Percentiles rank a stretch among this genome's conserved stretches.
phyloP scores from a whole-genome alignment of 345 rosid genomes.

The Cardamine occulta region DNA sequence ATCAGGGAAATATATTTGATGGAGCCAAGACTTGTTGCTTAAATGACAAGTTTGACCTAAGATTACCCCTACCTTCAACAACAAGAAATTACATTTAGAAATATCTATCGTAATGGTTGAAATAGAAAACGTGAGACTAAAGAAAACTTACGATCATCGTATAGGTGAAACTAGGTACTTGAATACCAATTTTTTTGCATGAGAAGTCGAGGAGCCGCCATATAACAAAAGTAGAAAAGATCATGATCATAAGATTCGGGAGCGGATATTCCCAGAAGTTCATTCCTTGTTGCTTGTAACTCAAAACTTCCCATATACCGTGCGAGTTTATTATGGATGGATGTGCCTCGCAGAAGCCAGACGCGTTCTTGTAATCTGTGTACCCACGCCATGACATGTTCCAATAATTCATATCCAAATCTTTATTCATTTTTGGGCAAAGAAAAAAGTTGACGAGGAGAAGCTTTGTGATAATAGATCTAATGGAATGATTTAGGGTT shows the following conservation, averaged over 20 bases:
- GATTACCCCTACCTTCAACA: slow-evolving; percentile 41
- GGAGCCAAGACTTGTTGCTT: slow-evolving; percentile 27
- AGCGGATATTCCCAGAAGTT: slow-evolving; percentile 44
- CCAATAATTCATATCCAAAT: slow-evolving; percentile 6
- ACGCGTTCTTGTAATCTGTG: slow-evolving; percentile 1
- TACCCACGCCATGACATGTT: slow-evolving; percentile 36
- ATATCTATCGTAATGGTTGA: not conserved
- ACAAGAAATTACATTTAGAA: slow-evolving; percentile 12
- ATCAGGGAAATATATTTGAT: slow-evolving; percentile 34
- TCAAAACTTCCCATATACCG: slow-evolving; percentile 40
- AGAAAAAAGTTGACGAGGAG: slow-evolving; percentile 1
- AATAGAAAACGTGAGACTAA: not conserved
- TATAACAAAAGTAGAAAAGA: slow-evolving; percentile 26
- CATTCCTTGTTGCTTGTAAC: slow-evolving; percentile 18
- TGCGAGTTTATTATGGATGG: slow-evolving; percentile 34
- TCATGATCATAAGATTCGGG: slow-evolving; percentile 39
- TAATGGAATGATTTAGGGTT: slow-evolving; percentile 14
- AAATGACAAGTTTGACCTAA: slow-evolving; percentile 35
- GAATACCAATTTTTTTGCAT: slow-evolving; percentile 32
- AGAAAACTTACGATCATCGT: slow-evolving; percentile 43
- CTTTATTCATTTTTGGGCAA: slow-evolving; percentile 11
- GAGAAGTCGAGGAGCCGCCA: slow-evolving; percentile 37
- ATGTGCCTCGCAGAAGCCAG: slow-evolving; percentile 34
- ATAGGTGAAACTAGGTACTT: slow-evolving; percentile 37
- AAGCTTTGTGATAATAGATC: not conserved